Evolutionary conservation across 441 rosid genomes (phyloP), one percentile per base, ranked within the genome.

Genomic region (Adansonia rubrostipa): DNA sequence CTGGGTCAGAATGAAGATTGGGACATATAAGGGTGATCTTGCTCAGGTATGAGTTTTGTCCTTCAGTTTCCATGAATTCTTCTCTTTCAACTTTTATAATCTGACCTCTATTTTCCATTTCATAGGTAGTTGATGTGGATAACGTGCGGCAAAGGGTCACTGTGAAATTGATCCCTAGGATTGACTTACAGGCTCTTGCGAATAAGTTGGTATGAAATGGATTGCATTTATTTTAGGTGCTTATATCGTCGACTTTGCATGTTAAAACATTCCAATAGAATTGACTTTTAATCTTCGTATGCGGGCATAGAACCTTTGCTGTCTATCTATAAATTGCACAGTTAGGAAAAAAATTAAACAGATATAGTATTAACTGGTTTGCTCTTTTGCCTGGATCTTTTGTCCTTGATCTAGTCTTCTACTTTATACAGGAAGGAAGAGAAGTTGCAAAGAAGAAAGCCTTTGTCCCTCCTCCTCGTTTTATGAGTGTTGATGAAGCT

Each of bases 1-100:
- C 5, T 96, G 99, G 98, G 98, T 96, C 78, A 88, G 98, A 84
- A 93, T 94, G 97, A 94, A 96, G 92, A 89, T 89, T 8, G 98
- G 98, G 73, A 91, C 86, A 14, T 93, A 96, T 80, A 96, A 94
- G 85, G 98, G 98, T 63, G 98, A 97, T 83, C 96, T 97, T 80
- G 98, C 98, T 44, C 86, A 94, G 87, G 99, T 93, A 91, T 74
- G 84, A 72, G 77, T 1, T 53, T 50, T 78, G 51, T 78, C 19
- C 64, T 62, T 81, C 67, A 68, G 60, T 77, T 13, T 40, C 40
- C 40, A 28, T 61, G 63, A 64, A n/a, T 22, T 28, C 6, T 73
- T 74, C 9, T 57, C 36, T 50, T 33, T 61, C 74, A 22, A 2
- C 14, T 58, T 79, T 73, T 19, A 24, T 67, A 22, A 17, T 54